These are phyloP conservation scores for Schrenkiella parvula DNA, from an alignment of 345 rosid species.

Conservation along the genomic window DNA sequence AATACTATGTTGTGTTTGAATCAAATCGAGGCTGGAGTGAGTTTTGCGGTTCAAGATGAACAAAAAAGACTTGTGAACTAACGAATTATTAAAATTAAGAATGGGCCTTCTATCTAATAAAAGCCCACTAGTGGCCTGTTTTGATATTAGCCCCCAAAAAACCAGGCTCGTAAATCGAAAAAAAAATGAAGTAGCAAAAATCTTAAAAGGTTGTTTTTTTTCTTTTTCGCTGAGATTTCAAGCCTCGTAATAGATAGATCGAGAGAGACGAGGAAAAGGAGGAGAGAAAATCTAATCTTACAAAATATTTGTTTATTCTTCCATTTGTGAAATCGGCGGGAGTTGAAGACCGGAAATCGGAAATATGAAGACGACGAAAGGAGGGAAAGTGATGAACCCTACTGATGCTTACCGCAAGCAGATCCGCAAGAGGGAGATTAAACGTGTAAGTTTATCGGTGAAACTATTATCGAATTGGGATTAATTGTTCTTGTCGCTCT, in stretches of 20 bases:
- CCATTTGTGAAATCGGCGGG: not conserved
- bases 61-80: too few relatives aligned
- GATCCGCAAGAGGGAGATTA: conserved; percentile 88
- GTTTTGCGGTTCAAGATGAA: too few relatives aligned
- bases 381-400: conserved; percentile 99
- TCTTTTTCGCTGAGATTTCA: not conserved
- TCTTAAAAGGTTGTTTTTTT: not conserved
- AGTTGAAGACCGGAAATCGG: not conserved
- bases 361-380: conserved; percentile 97
- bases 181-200: not conserved
- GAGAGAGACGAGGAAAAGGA: not conserved
- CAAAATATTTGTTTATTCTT: not conserved
- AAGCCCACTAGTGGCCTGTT: not conserved
- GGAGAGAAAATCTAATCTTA: not conserved
- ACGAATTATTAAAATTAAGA: not conserved
- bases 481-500: not conserved
- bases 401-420: conserved; percentile 98
- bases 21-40: too few relatives aligned
- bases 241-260: not conserved
- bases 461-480: not conserved
- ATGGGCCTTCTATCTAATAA: not conserved
- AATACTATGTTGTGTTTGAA: too few relatives aligned
- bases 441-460: conserved; percentile 49
- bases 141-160: not conserved
- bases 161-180: not conserved